Base-by-base conservation (phyloP, 208 protist species). In the Leishmania braziliensis region DNA sequence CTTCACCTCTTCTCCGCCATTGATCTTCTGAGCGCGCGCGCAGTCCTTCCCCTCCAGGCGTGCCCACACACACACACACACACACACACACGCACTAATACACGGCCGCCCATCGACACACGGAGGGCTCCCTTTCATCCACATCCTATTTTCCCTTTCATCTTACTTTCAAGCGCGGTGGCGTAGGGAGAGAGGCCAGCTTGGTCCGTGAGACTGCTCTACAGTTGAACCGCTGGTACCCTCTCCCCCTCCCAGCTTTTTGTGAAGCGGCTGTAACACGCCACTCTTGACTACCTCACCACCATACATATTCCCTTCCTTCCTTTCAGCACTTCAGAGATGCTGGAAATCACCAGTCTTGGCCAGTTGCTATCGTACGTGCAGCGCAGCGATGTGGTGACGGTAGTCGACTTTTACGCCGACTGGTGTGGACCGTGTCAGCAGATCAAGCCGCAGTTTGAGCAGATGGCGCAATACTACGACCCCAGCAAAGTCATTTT, bases 371-470 rank as follows among this genome's bases (percentile, higher is more conserved):
- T 92, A 54, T 84, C 86, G 9, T 77, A 94, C 6, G 83, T 88
- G 23, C 84, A 84, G 75, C 82, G 86, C 60, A 81, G 63, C 43
- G 56, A 88, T 46, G 66, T 77, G 29, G 83, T 96, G 56, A 91
- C 93, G 50, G 92, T 98, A 14, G 84, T 98, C 3, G 89, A 97
- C 66, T 97, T 98, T 78, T 97, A 96, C 82, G 93, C 95, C 9
- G 91, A 92, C 75, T 97, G 95, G 96, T 98, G 95, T 69, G 95
- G 96, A 12, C 93, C 96, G 9, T 98, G 96, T 79, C 83, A 95
- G 78, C 51, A 70, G 46, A 89, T 97, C 43, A 92, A 92, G 72
- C 92, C 94, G 3, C 74, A 89, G 79, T 98, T 91, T 77, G 88
- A 91, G 63, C 79, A 79, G 48, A 80, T 97, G 84, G 77, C 86